Conservation (phyloP, 1,284 basidiomycete genomes). For the Somion occarium region DNA sequence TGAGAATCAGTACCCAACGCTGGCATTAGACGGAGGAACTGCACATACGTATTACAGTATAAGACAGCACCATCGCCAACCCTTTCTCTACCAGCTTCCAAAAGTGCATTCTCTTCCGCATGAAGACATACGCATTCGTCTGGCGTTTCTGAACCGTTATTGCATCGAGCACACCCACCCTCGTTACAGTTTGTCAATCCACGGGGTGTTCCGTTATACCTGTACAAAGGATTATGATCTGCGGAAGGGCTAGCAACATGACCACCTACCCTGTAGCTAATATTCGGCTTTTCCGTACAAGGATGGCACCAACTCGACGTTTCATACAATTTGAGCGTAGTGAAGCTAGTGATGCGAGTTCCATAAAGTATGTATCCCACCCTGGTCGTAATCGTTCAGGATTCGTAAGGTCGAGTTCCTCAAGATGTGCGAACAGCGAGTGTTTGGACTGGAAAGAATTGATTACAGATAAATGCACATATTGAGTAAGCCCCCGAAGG, state of each 20-base stretch:
- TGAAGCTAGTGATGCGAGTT: slow-evolving; percentile 83
- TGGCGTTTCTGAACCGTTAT: slow-evolving; percentile 56
- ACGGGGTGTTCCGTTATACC: slow-evolving; percentile 95
- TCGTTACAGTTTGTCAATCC: slow-evolving; percentile 87
- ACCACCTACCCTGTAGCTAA: slow-evolving; percentile 78
- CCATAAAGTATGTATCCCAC: slow-evolving; percentile 98
- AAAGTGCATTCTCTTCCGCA: slow-evolving; percentile 95
- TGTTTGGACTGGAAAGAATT: slow-evolving; percentile 64
- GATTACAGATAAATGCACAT: slow-evolving; percentile 59
- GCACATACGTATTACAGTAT: slow-evolving; percentile 83
- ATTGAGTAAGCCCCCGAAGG: not conserved
- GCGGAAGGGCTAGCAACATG: not conserved
- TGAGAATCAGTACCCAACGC: slow-evolving; percentile 1
- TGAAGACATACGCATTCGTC: slow-evolving; percentile 93
- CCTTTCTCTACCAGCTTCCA: slow-evolving; percentile 88
- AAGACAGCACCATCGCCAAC: slow-evolving; percentile 80
- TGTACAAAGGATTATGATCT: slow-evolving; percentile 24
- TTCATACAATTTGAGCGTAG: slow-evolving; percentile 97
- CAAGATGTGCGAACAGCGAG: slow-evolving; percentile 61
- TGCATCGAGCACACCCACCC: slow-evolving; percentile 83
- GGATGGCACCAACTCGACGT: slow-evolving; percentile 88
- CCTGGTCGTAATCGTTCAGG: slow-evolving; percentile 74
- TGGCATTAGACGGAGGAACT: slow-evolving; percentile 2
- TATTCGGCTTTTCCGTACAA: slow-evolving; percentile 85
- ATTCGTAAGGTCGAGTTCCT: slow-evolving; percentile 65